Percentiles rank a stretch among this genome's conserved stretches.
These are phyloP conservation scores for Leptographium lundbergii DNA, from an alignment of 2,329 filamentous ascomycete species.

Conservation along the genomic window DNA sequence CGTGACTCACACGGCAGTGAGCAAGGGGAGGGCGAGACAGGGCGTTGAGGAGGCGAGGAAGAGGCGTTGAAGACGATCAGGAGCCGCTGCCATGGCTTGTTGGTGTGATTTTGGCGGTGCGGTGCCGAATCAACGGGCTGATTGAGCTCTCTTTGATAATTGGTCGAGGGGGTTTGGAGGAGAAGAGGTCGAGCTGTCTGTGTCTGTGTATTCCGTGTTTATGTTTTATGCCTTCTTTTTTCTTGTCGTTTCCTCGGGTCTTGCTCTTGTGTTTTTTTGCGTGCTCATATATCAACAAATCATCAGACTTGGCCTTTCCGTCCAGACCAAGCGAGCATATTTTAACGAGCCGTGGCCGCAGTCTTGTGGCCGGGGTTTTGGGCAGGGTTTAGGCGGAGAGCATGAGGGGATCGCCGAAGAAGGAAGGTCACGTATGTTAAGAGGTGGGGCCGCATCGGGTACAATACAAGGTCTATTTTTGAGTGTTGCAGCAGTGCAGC, in stretches of 20 bases:
- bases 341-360: background rate
- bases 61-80: background rate
- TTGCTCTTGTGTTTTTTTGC: background rate
- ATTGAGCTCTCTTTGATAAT: background rate
- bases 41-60: background rate
- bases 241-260: background rate
- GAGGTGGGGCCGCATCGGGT: background rate
- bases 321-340: background rate
- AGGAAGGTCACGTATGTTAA: background rate
- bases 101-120: background rate
- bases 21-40: background rate
- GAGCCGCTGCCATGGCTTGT: background rate
- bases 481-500: background rate
- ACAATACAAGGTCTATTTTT: background rate
- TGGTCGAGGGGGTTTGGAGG: background rate
- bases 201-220: background rate
- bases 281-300: conserved; percentile 2
- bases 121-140: background rate
- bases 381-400: too few species aligned
- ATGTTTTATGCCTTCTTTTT: background rate
- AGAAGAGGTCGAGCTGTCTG: background rate
- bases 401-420: background rate
- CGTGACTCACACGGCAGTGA: too few species aligned
- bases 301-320: background rate
- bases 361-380: too few species aligned